Evolutionary conservation across 331 rosid genomes (phyloP).

Genomic region (Ulmus americana): DNA sequence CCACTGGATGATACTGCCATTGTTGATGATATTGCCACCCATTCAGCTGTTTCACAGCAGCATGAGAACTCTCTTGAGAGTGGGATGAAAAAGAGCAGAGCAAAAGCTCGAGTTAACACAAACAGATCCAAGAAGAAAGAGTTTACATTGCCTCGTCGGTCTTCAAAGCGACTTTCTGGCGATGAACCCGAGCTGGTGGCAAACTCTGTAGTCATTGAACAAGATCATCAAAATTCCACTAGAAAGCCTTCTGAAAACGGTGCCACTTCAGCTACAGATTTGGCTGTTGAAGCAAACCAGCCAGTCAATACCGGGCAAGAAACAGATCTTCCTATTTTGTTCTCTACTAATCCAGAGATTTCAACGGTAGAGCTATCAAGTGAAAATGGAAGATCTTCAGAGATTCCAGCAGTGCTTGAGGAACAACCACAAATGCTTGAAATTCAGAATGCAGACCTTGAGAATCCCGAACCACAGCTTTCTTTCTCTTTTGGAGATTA

Average conservation of each 20-base stretch:
- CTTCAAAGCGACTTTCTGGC: constrained; percentile 64
- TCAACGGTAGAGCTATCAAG: constrained; percentile 28
- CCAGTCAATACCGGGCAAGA: constrained; percentile 20
- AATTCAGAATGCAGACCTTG: constrained; percentile 36
- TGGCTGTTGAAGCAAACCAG: constrained; percentile 25
- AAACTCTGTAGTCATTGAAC: constrained; percentile 30
- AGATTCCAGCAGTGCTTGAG: constrained; percentile 16
- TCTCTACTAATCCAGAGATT: constrained; percentile 23
- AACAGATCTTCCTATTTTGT: neutral
- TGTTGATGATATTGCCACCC: constrained; percentile 13
- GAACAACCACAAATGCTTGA: constrained; percentile 25
- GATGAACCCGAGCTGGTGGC: constrained; percentile 48
- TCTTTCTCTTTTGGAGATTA: constrained; percentile 57
- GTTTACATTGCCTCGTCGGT: constrained; percentile 33
- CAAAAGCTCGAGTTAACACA: constrained; percentile 20
- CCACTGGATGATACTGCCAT: constrained; percentile 35
- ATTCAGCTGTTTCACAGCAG: constrained; percentile 15
- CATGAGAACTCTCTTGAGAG: constrained; percentile 22
- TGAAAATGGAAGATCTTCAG: constrained; percentile 28
- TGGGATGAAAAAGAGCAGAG: constrained; percentile 26
- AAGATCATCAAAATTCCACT: constrained; percentile 38
- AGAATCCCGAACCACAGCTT: constrained; percentile 39
- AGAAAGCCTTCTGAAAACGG: constrained; percentile 25
- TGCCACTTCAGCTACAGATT: constrained; percentile 25
- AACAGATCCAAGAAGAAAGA: constrained; percentile 45